Percentiles rank a stretch among this genome's conserved stretches.
phyloP scores from a whole-genome alignment of 495 filamentous ascomycete genomes.

The Neurospora sp. region DNA sequence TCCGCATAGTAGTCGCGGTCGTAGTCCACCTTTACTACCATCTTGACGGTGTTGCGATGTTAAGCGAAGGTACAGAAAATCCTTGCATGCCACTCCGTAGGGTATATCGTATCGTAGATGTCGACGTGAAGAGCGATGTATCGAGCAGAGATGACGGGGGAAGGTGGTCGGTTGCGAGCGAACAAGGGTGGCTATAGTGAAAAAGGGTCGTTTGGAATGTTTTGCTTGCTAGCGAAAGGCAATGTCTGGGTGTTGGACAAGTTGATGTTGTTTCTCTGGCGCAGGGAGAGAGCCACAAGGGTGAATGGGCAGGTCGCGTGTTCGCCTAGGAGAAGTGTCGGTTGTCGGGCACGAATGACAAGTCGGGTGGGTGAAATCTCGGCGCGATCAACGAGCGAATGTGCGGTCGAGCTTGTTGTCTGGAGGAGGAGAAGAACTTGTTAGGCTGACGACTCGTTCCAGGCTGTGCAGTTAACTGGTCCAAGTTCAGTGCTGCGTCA shows the following conservation, averaged over 20 bases:
- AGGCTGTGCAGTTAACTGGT: not conserved
- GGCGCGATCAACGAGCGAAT: not conserved
- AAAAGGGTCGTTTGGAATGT: not conserved
- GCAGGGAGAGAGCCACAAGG: not conserved
- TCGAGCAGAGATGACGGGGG: not conserved
- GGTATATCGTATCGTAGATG: not conserved
- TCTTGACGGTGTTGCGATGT: slow-evolving; percentile 29
- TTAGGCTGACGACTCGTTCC: not conserved
- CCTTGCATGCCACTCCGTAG: not conserved
- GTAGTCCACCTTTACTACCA: slow-evolving; percentile 62
- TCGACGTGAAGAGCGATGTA: not conserved
- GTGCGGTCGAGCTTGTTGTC: not conserved
- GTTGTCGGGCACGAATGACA: not conserved
- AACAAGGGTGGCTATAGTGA: not conserved
- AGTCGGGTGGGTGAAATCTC: not conserved
- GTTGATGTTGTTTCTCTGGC: not conserved
- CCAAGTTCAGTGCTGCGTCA: not conserved
- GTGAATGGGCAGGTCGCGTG: not conserved
- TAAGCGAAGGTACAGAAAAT: not conserved
- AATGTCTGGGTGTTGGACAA: not conserved
- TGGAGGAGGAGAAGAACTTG: not conserved
- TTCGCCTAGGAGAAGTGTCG: not conserved
- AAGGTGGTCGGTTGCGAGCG: not conserved
- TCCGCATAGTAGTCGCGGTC: slow-evolving; percentile 80
- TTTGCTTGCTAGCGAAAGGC: not conserved